Percentiles rank a stretch among this genome's conserved stretches.
Evolutionary conservation across 1,284 basidiomycete species (phyloP).

Genomic region (Cryptococcus sp.): DNA sequence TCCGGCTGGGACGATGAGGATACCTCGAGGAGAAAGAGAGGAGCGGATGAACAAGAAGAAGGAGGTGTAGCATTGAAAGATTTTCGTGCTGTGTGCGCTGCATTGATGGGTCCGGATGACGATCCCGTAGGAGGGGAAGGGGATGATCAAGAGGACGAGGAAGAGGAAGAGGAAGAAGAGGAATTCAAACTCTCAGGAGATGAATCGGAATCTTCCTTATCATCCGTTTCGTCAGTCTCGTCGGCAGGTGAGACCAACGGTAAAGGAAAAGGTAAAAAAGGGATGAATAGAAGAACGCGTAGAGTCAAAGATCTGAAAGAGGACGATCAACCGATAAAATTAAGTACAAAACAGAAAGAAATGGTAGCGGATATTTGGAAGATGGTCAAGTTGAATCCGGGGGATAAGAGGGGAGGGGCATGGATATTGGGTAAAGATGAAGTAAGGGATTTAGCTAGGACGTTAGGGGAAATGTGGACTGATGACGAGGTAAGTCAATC

Average conservation of each 20-base stretch:
- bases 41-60: conserved; percentile 6
- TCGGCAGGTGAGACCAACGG: conserved; percentile 8
- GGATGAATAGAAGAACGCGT: background rate
- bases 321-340: conserved; percentile 11
- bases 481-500: conserved; percentile 41
- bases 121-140: conserved; percentile 10
- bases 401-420: conserved; percentile 1
- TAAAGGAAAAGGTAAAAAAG: conserved; percentile 3
- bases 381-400: conserved; percentile 30
- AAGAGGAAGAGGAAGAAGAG: conserved; percentile 21
- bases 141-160: conserved; percentile 16
- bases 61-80: conserved; percentile 28
- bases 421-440: conserved; percentile 36
- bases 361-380: conserved; percentile 40
- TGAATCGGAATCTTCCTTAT: conserved; percentile 14
- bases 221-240: conserved; percentile 9
- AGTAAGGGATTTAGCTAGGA: conserved; percentile 38
- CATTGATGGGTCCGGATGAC: conserved; percentile 37
- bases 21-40: background rate
- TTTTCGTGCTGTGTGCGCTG: conserved; percentile 42
- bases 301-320: conserved; percentile 10
- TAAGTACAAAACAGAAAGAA: conserved; percentile 32
- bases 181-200: conserved; percentile 8
- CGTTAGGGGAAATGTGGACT: conserved; percentile 45
- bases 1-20: conserved; percentile 32